Percentiles rank a stretch among this genome's conserved stretches.
These are phyloP conservation scores for Aureobasidium lini DNA, from an alignment of 2,329 filamentous ascomycete genomes.

Conservation along the genomic window DNA sequence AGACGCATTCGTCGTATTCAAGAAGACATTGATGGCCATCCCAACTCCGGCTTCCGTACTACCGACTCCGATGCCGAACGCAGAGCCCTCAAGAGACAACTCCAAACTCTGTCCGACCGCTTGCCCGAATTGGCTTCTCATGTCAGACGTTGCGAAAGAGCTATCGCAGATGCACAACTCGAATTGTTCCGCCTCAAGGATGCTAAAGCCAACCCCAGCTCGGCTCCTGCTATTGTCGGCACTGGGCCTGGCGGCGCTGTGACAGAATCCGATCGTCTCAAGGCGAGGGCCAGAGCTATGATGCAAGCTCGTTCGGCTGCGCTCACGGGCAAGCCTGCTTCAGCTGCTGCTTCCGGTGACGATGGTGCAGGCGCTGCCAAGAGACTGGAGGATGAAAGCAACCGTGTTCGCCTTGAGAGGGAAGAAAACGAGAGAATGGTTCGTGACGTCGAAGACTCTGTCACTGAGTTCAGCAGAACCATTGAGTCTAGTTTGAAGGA, in stretches of 20 bases:
- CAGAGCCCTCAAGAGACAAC: conserved; percentile 75
- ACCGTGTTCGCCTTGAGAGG: conserved; percentile 71
- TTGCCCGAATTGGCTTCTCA: conserved; percentile 88
- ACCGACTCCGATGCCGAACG: conserved; percentile 84
- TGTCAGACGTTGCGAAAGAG: conserved; percentile 82
- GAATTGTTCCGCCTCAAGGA: conserved; percentile 92
- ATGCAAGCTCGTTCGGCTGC: conserved; percentile 97
- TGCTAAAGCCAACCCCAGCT: conserved; percentile 81
- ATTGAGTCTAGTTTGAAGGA: conserved; percentile 86
- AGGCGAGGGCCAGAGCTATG: conserved; percentile 91
- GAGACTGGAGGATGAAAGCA: conserved; percentile 80
- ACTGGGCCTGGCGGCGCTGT: conserved; percentile 86
- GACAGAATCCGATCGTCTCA: conserved; percentile 89
- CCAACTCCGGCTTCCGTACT: conserved; percentile 62
- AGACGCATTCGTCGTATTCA: conserved; percentile 84
- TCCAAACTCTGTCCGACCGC: conserved; percentile 81
- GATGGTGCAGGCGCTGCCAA: conserved; percentile 74
- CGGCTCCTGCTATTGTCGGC: conserved; percentile 73
- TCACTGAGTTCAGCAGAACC: conserved; percentile 75
- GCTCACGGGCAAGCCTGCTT: conserved; percentile 78
- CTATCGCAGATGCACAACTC: conserved; percentile 82
- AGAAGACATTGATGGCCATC: conserved; percentile 88
- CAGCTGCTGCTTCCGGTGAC: conserved; percentile 57
- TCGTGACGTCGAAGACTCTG: conserved; percentile 90
- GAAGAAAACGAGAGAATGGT: conserved; percentile 97